Base-by-base conservation (phyloP, 192 early-diverging fungal genomes). In the Diversispora eburnea region DNA sequence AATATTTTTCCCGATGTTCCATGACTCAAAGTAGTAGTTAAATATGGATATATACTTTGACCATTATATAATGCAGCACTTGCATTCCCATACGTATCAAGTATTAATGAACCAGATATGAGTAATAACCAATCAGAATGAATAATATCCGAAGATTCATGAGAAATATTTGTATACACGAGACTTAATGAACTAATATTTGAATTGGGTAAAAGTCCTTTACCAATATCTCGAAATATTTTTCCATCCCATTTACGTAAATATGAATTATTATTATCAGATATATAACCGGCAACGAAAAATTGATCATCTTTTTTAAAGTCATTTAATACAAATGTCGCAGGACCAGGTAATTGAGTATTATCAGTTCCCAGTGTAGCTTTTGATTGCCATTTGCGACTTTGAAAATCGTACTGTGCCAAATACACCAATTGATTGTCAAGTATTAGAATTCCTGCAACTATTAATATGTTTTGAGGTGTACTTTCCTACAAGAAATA, bases 181-280 rank as follows among this genome's bases (percentile, higher is more conserved):
- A 73, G n/a, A 13, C 5, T n/a, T 33, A 73, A 25, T 19, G 19
- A 22, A 8, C 25, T 52, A 54, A 73, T 63, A 4, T 7, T 33
- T n/a, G 72, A 73, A 42, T 15, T 19, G 10, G 45, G 5, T 10
- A 45, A 17, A n/a, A 72, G 15, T 49, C 49, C 8, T 49, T 78
- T 68, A 17, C 76, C 76, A 0, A 83, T 77, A 17, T 65, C 56
- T 17, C 58, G 69, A 33, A 87, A 80, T 12, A 79, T 66, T 3
- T 67, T 25, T 15, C 87, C 87, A 67, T 82, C 82, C 73, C 79
- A 90, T 60, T 84, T 82, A 64, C 73, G 77, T 49, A 90, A 78
- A 56, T 88, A 90, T 1, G 84, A 77, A 5, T 25, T 8, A 45
- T 33, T 39, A 12, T 49, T 42, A 12, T 8, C 4, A 19, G 41